phyloP scores from a whole-genome alignment of 1,139 yeast genomes.

The Taphrina deformans region DNA sequence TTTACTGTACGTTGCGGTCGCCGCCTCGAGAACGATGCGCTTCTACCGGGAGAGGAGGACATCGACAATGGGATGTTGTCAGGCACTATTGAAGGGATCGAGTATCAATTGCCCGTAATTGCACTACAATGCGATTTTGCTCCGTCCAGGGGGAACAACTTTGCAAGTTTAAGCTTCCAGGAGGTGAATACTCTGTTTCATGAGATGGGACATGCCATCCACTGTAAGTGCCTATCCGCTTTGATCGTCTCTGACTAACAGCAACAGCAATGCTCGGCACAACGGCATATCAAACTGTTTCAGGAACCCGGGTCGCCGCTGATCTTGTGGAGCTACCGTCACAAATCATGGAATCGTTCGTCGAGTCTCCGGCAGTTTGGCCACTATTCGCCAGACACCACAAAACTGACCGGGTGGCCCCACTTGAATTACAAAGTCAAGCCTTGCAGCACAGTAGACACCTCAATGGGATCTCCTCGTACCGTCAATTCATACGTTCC shows the following conservation, averaged over 20 bases:
- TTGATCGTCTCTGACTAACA: too few relatives aligned
- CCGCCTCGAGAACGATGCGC: conserved; percentile 51
- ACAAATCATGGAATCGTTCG: conserved; percentile 89
- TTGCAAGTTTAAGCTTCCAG: conserved; percentile 60
- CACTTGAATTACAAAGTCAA: conserved; percentile 52
- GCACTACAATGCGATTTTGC: conserved; percentile 84
- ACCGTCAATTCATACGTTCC: conserved; percentile 88
- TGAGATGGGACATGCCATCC: conserved; percentile 99
- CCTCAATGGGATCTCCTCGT: conserved; percentile 71
- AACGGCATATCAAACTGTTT: conserved; percentile 82
- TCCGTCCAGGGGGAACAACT: conserved; percentile 22
- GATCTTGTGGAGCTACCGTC: conserved; percentile 97
- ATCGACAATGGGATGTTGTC: conserved; percentile 34
- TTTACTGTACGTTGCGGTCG: conserved; percentile 96
- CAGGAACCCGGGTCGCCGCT: conserved; percentile 93
- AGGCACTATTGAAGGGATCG: conserved; percentile 45
- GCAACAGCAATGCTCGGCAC: conserved; percentile 74
- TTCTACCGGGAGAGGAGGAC: conserved; percentile 38
- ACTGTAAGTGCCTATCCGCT: too few relatives aligned
- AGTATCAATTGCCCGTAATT: conserved; percentile 81
- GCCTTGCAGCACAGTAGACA: conserved; percentile 58
- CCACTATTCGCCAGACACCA: conserved; percentile 73
- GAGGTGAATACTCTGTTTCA: conserved; percentile 95
- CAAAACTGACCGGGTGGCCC: conserved; percentile 64
- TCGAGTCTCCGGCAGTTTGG: conserved; percentile 75